phyloP scores from a whole-genome alignment of 2,329 filamentous ascomycete genomes.

The Torrubiellomyces zombiae region DNA sequence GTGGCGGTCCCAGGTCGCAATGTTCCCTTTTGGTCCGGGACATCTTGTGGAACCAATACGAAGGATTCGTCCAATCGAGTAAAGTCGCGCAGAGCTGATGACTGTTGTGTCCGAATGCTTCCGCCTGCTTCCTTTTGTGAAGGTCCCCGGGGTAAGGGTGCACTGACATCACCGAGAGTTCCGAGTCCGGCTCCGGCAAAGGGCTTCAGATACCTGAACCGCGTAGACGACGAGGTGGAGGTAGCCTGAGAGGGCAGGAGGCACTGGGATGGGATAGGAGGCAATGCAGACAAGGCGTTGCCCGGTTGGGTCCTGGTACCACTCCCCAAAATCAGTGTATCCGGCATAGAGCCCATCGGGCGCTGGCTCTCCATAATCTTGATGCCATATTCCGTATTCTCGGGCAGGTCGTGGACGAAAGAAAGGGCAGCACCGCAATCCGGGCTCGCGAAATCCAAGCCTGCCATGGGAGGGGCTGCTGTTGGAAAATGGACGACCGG shows the following conservation, averaged over 20 bases:
- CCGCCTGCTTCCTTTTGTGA: slow-evolving; percentile 13
- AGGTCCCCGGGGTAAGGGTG: slow-evolving; percentile 14
- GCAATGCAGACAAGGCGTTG: slow-evolving; percentile 14
- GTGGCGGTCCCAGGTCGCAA: slow-evolving; percentile 8
- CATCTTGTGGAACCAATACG: slow-evolving; percentile 8
- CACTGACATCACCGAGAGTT: slow-evolving; percentile 26
- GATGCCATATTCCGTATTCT: slow-evolving; percentile 10
- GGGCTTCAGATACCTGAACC: slow-evolving; percentile 33
- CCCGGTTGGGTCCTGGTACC: slow-evolving; percentile 22
- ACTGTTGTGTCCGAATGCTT: background rate
- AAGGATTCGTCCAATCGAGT: slow-evolving; percentile 10
- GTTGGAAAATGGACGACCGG: slow-evolving; percentile 32
- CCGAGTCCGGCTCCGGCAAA: slow-evolving; percentile 39
- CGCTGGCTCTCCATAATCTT: slow-evolving; percentile 12
- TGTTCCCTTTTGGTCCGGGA: slow-evolving; percentile 4
- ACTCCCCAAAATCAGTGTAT: slow-evolving; percentile 36
- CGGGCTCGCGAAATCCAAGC: slow-evolving; percentile 25
- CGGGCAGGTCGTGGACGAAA: slow-evolving; percentile 16
- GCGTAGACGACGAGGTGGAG: slow-evolving; percentile 34
- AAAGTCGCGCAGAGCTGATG: slow-evolving; percentile 7
- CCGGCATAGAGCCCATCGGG: slow-evolving; percentile 30
- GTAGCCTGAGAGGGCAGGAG: slow-evolving; percentile 33
- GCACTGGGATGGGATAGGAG: slow-evolving; percentile 33
- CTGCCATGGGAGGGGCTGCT: slow-evolving; percentile 18
- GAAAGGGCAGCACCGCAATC: slow-evolving; percentile 15